A percentile compares a stretch with the other conserved stretches of the same genome.
phyloP scores from a whole-genome alignment of 192 early-diverging fungal genomes.

The Umbelopsis ramanniana region DNA sequence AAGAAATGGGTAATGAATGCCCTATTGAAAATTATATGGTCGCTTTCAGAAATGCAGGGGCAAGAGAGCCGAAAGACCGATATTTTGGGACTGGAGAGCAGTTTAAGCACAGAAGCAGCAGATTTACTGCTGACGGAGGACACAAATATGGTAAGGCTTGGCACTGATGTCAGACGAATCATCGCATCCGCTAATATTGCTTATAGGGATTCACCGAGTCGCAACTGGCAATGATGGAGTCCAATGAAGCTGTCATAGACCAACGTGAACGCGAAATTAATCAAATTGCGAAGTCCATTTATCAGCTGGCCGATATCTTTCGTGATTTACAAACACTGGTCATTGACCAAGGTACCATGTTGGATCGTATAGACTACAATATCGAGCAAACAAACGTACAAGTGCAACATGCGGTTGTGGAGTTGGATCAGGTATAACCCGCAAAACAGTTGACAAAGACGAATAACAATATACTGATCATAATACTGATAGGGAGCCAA shows the following conservation, averaged over 20 bases:
- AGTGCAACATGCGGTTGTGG: constrained; percentile 81
- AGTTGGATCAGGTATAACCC: constrained; percentile 72
- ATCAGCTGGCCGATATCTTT: constrained; percentile 89
- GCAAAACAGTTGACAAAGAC: too few species aligned
- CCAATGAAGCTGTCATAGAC: constrained; percentile 76
- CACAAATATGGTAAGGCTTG: constrained; percentile 40
- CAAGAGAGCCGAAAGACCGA: constrained; percentile 41
- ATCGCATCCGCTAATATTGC: background rate
- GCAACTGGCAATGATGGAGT: constrained; percentile 76
- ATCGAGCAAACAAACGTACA: constrained; percentile 83
- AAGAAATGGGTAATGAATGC: background rate
- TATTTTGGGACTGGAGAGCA: constrained; percentile 39
- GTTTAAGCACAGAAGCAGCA: constrained; percentile 35
- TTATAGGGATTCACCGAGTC: constrained; percentile 83
- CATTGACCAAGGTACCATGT: constrained; percentile 95
- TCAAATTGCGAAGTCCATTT: constrained; percentile 91
- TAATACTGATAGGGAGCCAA: constrained; percentile 60
- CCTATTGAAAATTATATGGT: constrained; percentile 5
- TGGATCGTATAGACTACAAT: constrained; percentile 98
- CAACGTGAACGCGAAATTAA: constrained; percentile 92
- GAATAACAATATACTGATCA: background rate
- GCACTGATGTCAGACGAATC: background rate
- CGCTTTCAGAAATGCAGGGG: constrained; percentile 42
- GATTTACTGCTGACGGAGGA: constrained; percentile 43
- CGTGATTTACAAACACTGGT: constrained; percentile 93